Conservation (phyloP, 2,329 filamentous ascomycete species). For the Podosphaera xanthii region DNA sequence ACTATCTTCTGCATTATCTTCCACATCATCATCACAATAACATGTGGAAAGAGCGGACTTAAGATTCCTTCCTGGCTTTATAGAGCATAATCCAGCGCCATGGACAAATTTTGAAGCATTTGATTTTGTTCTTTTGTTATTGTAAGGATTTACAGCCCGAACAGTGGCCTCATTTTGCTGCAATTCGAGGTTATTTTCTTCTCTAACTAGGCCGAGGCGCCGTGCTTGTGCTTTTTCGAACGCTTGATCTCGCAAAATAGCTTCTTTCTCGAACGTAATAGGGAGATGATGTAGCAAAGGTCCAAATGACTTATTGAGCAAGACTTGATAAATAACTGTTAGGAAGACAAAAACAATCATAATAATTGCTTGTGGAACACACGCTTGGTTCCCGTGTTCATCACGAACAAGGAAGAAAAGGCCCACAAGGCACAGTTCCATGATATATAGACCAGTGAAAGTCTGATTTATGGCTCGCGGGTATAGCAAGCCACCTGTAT, state of each 20-base stretch:
- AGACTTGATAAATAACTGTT: conserved; percentile 54
- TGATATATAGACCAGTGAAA: conserved; percentile 83
- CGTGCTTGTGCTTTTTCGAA: conserved; percentile 60
- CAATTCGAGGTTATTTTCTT: conserved; percentile 19
- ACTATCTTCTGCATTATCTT: conserved; percentile 18
- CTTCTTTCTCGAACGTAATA: conserved; percentile 89
- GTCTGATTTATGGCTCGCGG: conserved; percentile 85
- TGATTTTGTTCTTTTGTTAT: conserved; percentile 21
- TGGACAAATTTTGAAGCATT: conserved; percentile 13
- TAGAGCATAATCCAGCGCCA: conserved; percentile 13
- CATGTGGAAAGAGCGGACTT: conserved; percentile 19
- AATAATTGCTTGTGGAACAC: conserved; percentile 53
- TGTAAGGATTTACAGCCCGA: conserved; percentile 3
- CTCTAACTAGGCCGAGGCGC: conserved; percentile 39
- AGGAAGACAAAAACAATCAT: conserved; percentile 59
- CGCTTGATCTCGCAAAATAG: conserved; percentile 69
- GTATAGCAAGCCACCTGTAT: conserved; percentile 83
- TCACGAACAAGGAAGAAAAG: conserved; percentile 63
- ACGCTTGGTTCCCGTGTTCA: conserved; percentile 28
- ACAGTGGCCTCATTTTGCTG: conserved; percentile 16
- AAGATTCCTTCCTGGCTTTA: conserved; percentile 11
- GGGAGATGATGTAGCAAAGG: conserved; percentile 77
- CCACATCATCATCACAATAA: neutral
- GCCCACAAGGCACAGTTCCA: conserved; percentile 77
- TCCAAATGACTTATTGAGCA: conserved; percentile 63